A percentile compares a stretch with the other conserved stretches of the same genome.
phyloP scores from a whole-genome alignment of 108 stramenopile species.

The Aurantiochytrium sp. region DNA sequence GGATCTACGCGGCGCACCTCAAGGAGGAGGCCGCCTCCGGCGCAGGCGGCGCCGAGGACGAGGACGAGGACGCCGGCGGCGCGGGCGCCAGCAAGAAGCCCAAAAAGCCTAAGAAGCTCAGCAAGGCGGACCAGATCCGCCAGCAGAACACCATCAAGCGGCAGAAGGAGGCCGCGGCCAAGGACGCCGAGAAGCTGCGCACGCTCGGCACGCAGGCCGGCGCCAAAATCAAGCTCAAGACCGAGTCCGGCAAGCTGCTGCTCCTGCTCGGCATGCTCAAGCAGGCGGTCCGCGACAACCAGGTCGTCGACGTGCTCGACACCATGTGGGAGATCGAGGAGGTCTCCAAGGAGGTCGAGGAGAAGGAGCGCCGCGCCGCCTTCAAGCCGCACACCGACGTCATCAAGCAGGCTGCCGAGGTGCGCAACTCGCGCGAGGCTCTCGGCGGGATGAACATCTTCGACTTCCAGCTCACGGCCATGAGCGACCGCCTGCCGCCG shows the following conservation, averaged over 20 bases:
- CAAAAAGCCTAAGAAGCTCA: conserved; percentile 56
- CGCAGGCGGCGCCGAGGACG: neutral
- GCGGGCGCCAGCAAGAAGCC: conserved; percentile 59
- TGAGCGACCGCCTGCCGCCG: conserved; percentile 94
- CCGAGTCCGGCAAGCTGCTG: conserved; percentile 46
- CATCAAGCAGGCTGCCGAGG: neutral
- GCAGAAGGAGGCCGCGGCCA: conserved; percentile 63
- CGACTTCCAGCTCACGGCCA: conserved; percentile 88
- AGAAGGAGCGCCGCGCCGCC: conserved; percentile 45
- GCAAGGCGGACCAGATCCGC: neutral
- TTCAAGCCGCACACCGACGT: conserved; percentile 31
- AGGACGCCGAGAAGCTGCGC: conserved; percentile 63
- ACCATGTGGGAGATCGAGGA: conserved; percentile 86
- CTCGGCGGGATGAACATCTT: conserved; percentile 52
- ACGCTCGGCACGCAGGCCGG: neutral
- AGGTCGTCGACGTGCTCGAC: conserved; percentile 70
- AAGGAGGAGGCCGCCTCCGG: conserved; percentile 33
- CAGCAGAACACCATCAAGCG: conserved; percentile 5
- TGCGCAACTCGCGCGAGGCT: neutral
- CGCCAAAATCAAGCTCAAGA: conserved; percentile 28
- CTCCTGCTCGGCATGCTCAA: neutral
- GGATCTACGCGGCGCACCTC: neutral
- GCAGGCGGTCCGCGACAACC: conserved; percentile 33
- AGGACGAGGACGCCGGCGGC: conserved; percentile 59
- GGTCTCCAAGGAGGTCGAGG: conserved; percentile 65